phyloP scores from a whole-genome alignment of 1,284 basidiomycete species.

The Malassezia arunalokei region DNA sequence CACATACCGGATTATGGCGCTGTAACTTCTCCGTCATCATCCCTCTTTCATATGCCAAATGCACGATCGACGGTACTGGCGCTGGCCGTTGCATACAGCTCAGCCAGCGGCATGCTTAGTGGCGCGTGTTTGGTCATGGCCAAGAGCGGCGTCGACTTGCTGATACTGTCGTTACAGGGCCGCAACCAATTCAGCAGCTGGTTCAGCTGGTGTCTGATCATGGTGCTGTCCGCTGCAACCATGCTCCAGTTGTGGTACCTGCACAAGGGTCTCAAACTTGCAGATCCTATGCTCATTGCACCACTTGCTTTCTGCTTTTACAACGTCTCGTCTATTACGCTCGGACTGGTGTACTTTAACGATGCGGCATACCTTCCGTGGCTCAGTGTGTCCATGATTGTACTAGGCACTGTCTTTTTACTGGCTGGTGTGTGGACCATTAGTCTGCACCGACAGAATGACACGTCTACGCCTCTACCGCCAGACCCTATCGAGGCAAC shows the following conservation, averaged over 20 bases:
- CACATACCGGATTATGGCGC: background rate
- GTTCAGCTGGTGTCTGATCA: conserved; percentile 64
- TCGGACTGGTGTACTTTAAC: conserved; percentile 69
- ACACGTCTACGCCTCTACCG: background rate
- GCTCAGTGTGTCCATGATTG: conserved; percentile 62
- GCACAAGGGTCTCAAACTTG: conserved; percentile 69
- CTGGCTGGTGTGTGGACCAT: conserved; percentile 84
- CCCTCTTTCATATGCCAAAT: background rate
- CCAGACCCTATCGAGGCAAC: too few species aligned
- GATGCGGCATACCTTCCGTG: conserved; percentile 65
- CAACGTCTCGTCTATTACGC: conserved; percentile 62
- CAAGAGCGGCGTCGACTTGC: conserved; percentile 81
- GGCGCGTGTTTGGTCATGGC: conserved; percentile 87
- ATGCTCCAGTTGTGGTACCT: conserved; percentile 74
- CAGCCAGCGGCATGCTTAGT: conserved; percentile 77
- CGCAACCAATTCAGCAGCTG: conserved; percentile 77
- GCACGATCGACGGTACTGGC: conserved; percentile 52
- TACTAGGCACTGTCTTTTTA: conserved; percentile 65
- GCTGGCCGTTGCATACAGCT: conserved; percentile 75
- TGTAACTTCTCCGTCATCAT: background rate
- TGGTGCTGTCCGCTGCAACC: conserved; percentile 60
- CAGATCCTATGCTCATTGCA: conserved; percentile 69
- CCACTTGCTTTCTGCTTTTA: conserved; percentile 93
- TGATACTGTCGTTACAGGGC: conserved; percentile 60
- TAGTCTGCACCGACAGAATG: conserved; percentile 38